These are phyloP conservation scores for Phialophora verrucosa DNA, from an alignment of 2,329 filamentous ascomycete species.

Conservation along the genomic window DNA sequence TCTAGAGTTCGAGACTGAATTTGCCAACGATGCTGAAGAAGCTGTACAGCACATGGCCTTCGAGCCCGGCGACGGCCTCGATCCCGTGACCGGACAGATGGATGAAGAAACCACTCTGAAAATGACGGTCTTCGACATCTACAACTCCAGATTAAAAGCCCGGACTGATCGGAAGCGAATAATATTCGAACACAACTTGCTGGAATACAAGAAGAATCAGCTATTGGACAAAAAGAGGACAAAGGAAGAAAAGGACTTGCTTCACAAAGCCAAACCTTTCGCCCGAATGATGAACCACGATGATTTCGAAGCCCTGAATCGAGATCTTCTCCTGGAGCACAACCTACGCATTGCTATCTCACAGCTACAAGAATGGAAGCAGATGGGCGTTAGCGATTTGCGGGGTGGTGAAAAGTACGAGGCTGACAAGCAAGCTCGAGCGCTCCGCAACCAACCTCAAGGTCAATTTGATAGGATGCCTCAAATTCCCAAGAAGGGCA, in stretches of 20 bases:
- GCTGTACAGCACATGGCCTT: slow-evolving; percentile 98
- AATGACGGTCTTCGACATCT: slow-evolving; percentile 97
- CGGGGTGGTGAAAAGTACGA: slow-evolving; percentile 91
- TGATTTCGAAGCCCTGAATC: slow-evolving; percentile 85
- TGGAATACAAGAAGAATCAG: slow-evolving; percentile 92
- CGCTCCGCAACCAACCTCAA: slow-evolving; percentile 69
- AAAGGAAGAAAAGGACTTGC: slow-evolving; percentile 88
- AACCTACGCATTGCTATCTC: slow-evolving; percentile 87
- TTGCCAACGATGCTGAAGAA: slow-evolving; percentile 97
- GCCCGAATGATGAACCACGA: slow-evolving; percentile 94
- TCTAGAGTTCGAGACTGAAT: slow-evolving; percentile 95
- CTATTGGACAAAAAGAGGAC: slow-evolving; percentile 91
- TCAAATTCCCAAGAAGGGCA: slow-evolving; percentile 61
- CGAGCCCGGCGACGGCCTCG: slow-evolving; percentile 91
- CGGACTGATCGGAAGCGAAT: slow-evolving; percentile 95
- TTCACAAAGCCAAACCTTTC: slow-evolving; percentile 95
- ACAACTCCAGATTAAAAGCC: slow-evolving; percentile 88
- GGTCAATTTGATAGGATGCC: slow-evolving; percentile 86
- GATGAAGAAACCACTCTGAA: slow-evolving; percentile 98
- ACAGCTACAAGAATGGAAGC: slow-evolving; percentile 93
- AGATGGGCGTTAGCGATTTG: slow-evolving; percentile 80
- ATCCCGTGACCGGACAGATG: slow-evolving; percentile 79
- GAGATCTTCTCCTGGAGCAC: slow-evolving; percentile 86
- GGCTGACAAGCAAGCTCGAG: slow-evolving; percentile 77
- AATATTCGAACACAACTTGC: slow-evolving; percentile 89